Evolutionary conservation across 306 rosid genomes (phyloP).

Genomic region (Gleditsia sinensis): DNA sequence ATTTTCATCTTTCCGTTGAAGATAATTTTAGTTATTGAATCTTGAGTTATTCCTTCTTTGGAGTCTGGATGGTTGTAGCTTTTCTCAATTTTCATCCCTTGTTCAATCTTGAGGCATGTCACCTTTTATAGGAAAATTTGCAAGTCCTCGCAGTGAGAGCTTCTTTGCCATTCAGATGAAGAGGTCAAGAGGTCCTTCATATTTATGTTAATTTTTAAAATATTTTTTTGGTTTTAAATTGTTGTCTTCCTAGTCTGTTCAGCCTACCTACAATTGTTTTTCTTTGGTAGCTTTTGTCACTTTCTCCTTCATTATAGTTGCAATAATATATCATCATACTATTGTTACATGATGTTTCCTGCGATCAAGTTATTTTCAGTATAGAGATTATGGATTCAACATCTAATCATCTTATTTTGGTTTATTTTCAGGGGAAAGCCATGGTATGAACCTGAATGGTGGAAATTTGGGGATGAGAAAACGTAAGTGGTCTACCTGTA

Average conservation of each 20-base stretch:
- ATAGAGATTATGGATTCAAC: conserved; percentile 26
- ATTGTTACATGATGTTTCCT: conserved; percentile 1
- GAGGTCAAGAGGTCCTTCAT: conserved; percentile 21
- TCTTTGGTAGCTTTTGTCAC: conserved; percentile 7
- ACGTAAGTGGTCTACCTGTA: conserved; percentile 64
- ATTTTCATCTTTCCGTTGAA: conserved; percentile 4
- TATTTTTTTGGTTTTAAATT: neutral
- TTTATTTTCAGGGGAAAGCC: conserved; percentile 72
- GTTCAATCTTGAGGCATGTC: neutral
- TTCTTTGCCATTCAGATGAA: neutral
- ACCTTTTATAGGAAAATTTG: conserved; percentile 20
- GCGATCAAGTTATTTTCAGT: neutral
- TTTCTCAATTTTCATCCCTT: conserved; percentile 16
- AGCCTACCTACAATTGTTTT: neutral
- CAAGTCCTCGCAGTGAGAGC: conserved; percentile 7
- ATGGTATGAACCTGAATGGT: conserved; percentile 99
- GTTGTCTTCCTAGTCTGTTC: neutral
- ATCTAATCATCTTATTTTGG: conserved; percentile 24
- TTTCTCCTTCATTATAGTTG: conserved; percentile 24
- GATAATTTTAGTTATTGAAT: neutral
- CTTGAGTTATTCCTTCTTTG: neutral
- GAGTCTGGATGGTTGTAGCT: neutral
- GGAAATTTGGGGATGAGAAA: conserved; percentile 99
- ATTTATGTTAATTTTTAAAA: conserved; percentile 23
- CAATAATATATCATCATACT: conserved; percentile 1